Evolutionary conservation across 441 rosid species (phyloP).

Genomic region (Populus hybrid): DNA sequence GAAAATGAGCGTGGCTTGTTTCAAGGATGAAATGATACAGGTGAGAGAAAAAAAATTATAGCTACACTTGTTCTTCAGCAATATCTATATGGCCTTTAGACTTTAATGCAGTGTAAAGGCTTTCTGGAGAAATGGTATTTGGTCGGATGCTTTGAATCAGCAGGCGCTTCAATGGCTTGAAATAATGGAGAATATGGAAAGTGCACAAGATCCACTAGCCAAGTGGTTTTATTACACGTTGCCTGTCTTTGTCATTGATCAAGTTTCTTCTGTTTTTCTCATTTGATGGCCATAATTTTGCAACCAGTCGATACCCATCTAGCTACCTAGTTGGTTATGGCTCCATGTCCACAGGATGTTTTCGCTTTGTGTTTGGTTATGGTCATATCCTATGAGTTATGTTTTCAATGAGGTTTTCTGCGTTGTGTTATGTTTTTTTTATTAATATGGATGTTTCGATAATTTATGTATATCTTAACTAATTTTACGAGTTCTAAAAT

Average conservation of each 20-base stretch:
- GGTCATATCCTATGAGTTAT: neutral
- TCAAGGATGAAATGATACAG: neutral
- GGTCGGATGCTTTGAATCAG: constrained; percentile 12
- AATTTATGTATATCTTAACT: accelerated
- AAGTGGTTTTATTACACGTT: constrained; percentile 23
- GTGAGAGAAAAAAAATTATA: neutral
- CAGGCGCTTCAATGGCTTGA: neutral
- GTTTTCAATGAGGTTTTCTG: neutral
- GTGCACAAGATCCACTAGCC: constrained; percentile 24
- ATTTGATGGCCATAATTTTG: neutral
- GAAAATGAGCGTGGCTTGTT: constrained; percentile 11
- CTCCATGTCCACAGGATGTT: neutral
- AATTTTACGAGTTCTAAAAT: accelerated
- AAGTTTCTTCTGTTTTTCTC: neutral
- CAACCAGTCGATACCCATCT: no score
- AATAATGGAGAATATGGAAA: constrained; percentile 1
- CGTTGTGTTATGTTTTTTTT: no score
- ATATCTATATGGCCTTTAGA: neutral
- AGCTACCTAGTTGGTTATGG: no score
- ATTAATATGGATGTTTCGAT: no score
- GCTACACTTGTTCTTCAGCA: neutral
- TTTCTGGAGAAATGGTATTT: neutral
- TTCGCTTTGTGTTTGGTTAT: neutral
- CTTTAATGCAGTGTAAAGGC: neutral
- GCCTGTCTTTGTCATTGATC: constrained; percentile 17